Evolutionary conservation across 192 early-diverging fungal species (phyloP).

Genomic region (Pilobolus umbonatus): DNA sequence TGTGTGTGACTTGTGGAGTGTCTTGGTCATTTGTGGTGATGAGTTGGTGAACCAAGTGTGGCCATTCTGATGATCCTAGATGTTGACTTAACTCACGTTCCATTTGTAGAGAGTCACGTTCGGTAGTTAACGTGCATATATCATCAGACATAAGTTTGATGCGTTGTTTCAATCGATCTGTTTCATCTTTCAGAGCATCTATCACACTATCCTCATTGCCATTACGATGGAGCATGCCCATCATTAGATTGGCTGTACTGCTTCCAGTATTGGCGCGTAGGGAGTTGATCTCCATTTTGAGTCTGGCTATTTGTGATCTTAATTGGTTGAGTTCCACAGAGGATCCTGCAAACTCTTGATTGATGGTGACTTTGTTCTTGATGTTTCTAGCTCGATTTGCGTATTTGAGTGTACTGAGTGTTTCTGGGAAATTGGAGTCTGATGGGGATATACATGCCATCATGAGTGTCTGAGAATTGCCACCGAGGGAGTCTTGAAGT

Average conservation of each 20-base stretch:
- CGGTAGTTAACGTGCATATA: constrained; percentile 33
- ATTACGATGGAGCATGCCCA: neutral
- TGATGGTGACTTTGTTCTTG: constrained; percentile 68
- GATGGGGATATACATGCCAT: constrained; percentile 91
- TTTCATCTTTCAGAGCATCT: constrained; percentile 20
- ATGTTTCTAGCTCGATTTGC: constrained; percentile 95
- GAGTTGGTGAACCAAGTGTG: neutral
- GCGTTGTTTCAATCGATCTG: constrained; percentile 40
- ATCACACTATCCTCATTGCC: neutral
- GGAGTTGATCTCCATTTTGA: constrained; percentile 41
- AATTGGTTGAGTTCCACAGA: constrained; percentile 48
- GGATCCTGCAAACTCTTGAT: constrained; percentile 43
- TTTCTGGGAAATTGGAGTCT: constrained; percentile 81
- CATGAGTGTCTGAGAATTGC: constrained; percentile 91
- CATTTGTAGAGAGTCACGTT: constrained; percentile 47
- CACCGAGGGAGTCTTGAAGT: constrained; percentile 94
- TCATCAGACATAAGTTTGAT: constrained; percentile 35
- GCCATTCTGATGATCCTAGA: constrained; percentile 3
- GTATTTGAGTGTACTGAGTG: constrained; percentile 93
- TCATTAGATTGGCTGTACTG: neutral
- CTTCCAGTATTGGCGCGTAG: neutral
- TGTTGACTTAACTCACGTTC: constrained; percentile 31
- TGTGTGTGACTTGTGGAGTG: too few relatives aligned
- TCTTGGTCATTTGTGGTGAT: neutral
- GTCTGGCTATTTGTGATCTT: constrained; percentile 41